Base-by-base conservation (phyloP, 148 eudicot species). In the Fagopyrum esculentum region DNA sequence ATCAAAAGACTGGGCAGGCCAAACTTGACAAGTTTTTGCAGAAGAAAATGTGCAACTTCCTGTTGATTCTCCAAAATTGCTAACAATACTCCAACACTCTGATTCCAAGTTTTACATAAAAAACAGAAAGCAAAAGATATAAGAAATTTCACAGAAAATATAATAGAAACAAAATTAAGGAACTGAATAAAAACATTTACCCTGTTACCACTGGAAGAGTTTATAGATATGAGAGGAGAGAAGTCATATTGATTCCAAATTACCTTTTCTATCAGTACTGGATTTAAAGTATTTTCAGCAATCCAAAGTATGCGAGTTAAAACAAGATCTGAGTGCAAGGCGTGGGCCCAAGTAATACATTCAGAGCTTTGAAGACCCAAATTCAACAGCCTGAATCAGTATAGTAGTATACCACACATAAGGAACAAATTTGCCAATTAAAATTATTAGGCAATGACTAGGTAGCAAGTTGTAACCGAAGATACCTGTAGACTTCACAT, bases 281-380 rank as follows among this genome's bases (percentile, higher is more conserved):
- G 86, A 80, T 90, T 94, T 78, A 94, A 83, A 72, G 98, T 81
- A 81, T 94, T 91, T 77, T 94, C 97, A 74, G 84, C 82, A 82
- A 94, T 84, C 97, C 98, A 94, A 74, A 94, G 84, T 74, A 90
- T 61, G 72, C 93, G 98, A 45, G 87, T 86, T 76, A 94, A 78
- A 64, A 86, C 76, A 52, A 75, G 81, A 75, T 92, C 96, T 72
- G 96, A 70, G 68, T 83, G 85, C 87, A 94, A 82, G 71, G 90
- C 93, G 76, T 85, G 83, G 1, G 93, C 89, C 98, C 97, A 94
- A 19, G 76, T 78, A 73, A 76, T 73, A 80, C 87, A 74, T 77
- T 87, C 96, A 77, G 74, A 46, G 56, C 97, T 91, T 89, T 86
- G 96, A 82, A 94, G 81, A 64, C 97, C 93, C 80, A 87, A 86